Evolutionary conservation across 2,329 filamentous ascomycete genomes (phyloP).

Genomic region (Hymenoscyphus repandus): DNA sequence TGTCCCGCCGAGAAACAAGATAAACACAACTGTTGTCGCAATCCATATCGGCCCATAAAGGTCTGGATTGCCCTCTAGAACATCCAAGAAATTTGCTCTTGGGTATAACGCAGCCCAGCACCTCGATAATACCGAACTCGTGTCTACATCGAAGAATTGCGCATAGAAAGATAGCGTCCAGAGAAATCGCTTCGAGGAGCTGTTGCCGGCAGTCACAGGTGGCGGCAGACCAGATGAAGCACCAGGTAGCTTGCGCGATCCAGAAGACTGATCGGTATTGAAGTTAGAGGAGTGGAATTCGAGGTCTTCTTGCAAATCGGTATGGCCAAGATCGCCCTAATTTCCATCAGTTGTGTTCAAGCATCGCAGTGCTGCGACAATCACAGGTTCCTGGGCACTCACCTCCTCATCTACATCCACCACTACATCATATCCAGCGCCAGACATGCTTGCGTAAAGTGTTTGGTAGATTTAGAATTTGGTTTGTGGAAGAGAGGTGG

Average conservation of each 20-base stretch:
- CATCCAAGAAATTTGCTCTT: slow-evolving; percentile 90
- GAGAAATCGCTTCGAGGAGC: slow-evolving; percentile 75
- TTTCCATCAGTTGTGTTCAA: not conserved
- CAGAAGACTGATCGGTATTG: slow-evolving; percentile 48
- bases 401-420: slow-evolving; percentile 97
- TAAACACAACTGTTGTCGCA: slow-evolving; percentile 92
- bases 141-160: slow-evolving; percentile 98
- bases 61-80: slow-evolving; percentile 93
- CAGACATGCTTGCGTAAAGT: slow-evolving; percentile 22
- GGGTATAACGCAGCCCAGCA: slow-evolving; percentile 89
- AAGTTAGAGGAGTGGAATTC: slow-evolving; percentile 97
- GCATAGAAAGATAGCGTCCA: slow-evolving; percentile 93
- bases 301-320: slow-evolving; percentile 96
- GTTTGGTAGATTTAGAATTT: not conserved
- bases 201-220: slow-evolving; percentile 48
- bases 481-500: not conserved
- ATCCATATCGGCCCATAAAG: slow-evolving; percentile 99
- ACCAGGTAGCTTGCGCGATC: slow-evolving; percentile 36
- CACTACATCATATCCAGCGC: slow-evolving; percentile 89
- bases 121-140: slow-evolving; percentile 76
- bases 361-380: not conserved
- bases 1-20: slow-evolving; percentile 90
- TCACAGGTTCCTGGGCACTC: slow-evolving; percentile 21
- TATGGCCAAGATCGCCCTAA: slow-evolving; percentile 95
- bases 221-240: slow-evolving; percentile 45